Evolutionary conservation across 2,329 filamentous ascomycete genomes (phyloP).

Genomic region (Aureobasidium melanogenum): DNA sequence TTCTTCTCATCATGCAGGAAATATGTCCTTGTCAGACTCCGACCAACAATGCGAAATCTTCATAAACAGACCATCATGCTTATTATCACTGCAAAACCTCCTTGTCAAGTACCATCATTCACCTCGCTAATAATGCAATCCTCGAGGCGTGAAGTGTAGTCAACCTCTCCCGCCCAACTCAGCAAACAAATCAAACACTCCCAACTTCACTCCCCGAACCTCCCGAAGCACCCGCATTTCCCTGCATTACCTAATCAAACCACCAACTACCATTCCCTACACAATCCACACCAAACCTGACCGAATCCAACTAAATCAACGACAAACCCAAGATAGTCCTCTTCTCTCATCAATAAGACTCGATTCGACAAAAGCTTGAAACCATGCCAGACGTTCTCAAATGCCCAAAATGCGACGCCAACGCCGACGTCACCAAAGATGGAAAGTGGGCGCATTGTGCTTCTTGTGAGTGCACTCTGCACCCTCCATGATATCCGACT

Average conservation of each 20-base stretch:
- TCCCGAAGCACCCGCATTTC: no score
- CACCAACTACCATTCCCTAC: no score
- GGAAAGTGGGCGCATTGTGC: constrained; percentile 12
- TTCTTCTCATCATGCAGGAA: not conserved
- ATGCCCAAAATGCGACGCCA: constrained; percentile 4
- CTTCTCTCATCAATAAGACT: no score
- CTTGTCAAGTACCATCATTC: no score
- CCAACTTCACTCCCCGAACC: not conserved
- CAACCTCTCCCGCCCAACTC: not conserved
- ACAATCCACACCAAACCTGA: not conserved
- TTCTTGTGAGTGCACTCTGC: constrained; percentile 4
- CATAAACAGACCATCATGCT: no score
- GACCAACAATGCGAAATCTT: no score
- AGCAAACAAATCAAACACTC: not conserved
- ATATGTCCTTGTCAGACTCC: no score
- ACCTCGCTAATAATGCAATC: no score
- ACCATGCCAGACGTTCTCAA: constrained; percentile 3
- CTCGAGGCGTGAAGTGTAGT: not conserved
- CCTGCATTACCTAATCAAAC: no score
- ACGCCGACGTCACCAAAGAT: constrained; percentile 7
- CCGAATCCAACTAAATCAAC: not conserved
- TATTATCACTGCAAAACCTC: no score
- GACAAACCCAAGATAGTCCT: not conserved
- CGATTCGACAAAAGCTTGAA: no score
- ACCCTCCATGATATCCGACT: no score